Evolutionary conservation across 805 yeast species (phyloP).

Genomic region (Candida corydali): DNA sequence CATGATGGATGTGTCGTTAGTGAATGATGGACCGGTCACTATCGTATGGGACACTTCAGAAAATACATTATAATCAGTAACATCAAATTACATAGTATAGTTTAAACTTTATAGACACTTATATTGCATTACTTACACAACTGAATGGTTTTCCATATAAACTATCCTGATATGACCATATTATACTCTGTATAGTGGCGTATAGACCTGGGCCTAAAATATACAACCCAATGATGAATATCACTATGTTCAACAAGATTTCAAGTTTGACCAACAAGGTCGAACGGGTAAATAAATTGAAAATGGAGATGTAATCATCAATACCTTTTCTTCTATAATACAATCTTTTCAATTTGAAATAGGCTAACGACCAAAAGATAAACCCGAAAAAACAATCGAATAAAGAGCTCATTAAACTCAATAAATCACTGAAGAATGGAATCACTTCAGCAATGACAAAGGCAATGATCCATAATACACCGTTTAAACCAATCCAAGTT

Average conservation of each 20-base stretch:
- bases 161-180: slow-evolving; percentile 45
- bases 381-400: slow-evolving; percentile 67
- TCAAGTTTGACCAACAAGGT: slow-evolving; percentile 31
- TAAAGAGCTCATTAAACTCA: slow-evolving; percentile 55
- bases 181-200: slow-evolving; percentile 51
- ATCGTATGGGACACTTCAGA: slow-evolving; percentile 68
- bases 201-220: slow-evolving; percentile 59
- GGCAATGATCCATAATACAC: slow-evolving; percentile 46
- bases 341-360: slow-evolving; percentile 37
- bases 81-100: no score
- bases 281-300: slow-evolving; percentile 18
- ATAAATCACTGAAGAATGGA: slow-evolving; percentile 58
- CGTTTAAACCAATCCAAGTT: slow-evolving; percentile 45
- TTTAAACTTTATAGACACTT: slow-evolving; percentile 7
- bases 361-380: slow-evolving; percentile 61
- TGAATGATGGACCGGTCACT: slow-evolving; percentile 94
- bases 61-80: not conserved
- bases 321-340: slow-evolving; percentile 16
- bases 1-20: slow-evolving; percentile 89
- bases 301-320: slow-evolving; percentile 14
- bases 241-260: slow-evolving; percentile 27
- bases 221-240: slow-evolving; percentile 48
- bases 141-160: slow-evolving; percentile 50
- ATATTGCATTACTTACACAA: slow-evolving; percentile 34
- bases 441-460: slow-evolving; percentile 60